Conservation (phyloP, 1,284 basidiomycete genomes). For the Melanopsichium pennsylvanicum region DNA sequence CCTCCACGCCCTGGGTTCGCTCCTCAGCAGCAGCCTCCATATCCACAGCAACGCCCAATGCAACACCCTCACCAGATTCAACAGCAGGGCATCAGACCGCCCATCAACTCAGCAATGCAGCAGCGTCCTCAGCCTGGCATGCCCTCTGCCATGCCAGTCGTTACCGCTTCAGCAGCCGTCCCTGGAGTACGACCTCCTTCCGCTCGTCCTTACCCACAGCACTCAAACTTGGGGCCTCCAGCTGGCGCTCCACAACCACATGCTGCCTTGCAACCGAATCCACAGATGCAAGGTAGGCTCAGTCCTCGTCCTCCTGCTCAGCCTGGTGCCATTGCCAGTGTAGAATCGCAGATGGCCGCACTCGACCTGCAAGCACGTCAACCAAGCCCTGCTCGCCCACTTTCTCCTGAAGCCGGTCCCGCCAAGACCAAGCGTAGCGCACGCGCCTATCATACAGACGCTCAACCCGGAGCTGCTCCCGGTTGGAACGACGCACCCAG, state of each 20-base stretch:
- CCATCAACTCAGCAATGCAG: slow-evolving; percentile 18
- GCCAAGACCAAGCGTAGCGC: slow-evolving; percentile 61
- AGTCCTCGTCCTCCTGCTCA: slow-evolving; percentile 36
- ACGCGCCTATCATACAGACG: slow-evolving; percentile 64
- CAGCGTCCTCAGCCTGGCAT: slow-evolving; percentile 30
- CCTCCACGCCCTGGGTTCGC: slow-evolving; percentile 27
- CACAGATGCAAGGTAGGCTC: slow-evolving; percentile 26
- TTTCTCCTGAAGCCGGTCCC: slow-evolving; percentile 33
- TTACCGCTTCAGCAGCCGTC: background rate
- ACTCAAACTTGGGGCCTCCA: slow-evolving; percentile 6
- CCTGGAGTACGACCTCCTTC: slow-evolving; percentile 23
- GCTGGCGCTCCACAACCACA: slow-evolving; percentile 6
- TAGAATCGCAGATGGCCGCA: slow-evolving; percentile 44
- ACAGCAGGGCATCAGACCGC: slow-evolving; percentile 19
- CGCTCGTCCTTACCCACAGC: slow-evolving; percentile 27
- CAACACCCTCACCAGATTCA: slow-evolving; percentile 14
- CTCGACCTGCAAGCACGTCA: slow-evolving; percentile 41
- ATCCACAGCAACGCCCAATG: slow-evolving; percentile 17
- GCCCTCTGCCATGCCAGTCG: slow-evolving; percentile 15
- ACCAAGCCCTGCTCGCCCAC: slow-evolving; percentile 17
- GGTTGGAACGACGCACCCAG: slow-evolving; percentile 60
- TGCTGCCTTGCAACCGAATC: slow-evolving; percentile 12
- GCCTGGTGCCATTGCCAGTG: slow-evolving; percentile 9
- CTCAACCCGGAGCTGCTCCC: slow-evolving; percentile 23
- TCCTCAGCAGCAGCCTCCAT: slow-evolving; percentile 29